phyloP scores from a whole-genome alignment of 192 early-diverging fungal species.

The Linnemannia hyalina region DNA sequence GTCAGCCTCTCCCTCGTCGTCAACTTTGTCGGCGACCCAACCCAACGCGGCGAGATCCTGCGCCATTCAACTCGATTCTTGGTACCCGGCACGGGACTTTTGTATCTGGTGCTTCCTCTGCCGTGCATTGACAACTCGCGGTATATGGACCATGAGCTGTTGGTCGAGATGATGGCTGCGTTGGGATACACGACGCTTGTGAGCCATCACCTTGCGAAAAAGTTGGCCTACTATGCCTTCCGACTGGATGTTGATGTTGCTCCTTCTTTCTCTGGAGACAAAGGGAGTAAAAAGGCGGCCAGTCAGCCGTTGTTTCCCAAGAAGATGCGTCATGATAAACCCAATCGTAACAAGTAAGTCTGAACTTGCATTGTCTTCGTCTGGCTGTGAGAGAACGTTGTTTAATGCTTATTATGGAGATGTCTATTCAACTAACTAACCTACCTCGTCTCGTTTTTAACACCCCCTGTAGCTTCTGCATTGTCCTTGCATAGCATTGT shows the following conservation, averaged over 20 bases:
- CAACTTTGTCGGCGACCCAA: constrained; percentile 89
- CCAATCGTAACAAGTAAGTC: constrained; percentile 54
- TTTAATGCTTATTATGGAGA: not conserved
- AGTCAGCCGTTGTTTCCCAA: constrained; percentile 63
- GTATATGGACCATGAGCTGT: constrained; percentile 83
- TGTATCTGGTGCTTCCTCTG: constrained; percentile 85
- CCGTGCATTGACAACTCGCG: constrained; percentile 89
- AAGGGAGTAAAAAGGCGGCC: not conserved
- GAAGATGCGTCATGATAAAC: constrained; percentile 73
- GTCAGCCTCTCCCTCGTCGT: constrained; percentile 87
- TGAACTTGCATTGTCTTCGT: not conserved
- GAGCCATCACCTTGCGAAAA: constrained; percentile 73
- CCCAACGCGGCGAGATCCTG: constrained; percentile 79
- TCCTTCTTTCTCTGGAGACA: not conserved
- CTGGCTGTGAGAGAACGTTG: not conserved
- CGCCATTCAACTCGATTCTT: constrained; percentile 63
- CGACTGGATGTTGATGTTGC: constrained; percentile 31
- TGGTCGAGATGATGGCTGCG: constrained; percentile 71
- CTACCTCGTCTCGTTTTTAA: not conserved
- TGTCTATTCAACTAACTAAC: not conserved
- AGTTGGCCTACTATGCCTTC: constrained; percentile 88
- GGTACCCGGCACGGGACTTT: constrained; percentile 61
- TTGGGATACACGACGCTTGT: constrained; percentile 74
- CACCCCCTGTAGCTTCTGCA: constrained; percentile 21
- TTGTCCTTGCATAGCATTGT: constrained; percentile 17